Conservation (phyloP, 306 rosid genomes). For the Styphnolobium japonicum region DNA sequence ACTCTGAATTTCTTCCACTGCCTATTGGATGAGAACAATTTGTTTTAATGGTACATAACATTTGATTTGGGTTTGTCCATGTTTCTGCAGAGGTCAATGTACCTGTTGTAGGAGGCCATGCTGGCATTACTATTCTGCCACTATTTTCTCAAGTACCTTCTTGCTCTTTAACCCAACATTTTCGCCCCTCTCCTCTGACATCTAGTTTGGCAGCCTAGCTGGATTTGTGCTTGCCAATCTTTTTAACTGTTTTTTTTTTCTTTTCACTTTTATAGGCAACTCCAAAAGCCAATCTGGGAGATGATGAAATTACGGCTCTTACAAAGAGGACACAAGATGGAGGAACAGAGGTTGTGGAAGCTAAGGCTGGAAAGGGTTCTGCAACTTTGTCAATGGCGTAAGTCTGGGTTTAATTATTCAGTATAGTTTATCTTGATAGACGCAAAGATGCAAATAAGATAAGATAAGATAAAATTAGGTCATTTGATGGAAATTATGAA, state of each 20-base stretch:
- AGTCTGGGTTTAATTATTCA: conserved; percentile 31
- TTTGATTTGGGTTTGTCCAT: not conserved
- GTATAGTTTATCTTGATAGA: not conserved
- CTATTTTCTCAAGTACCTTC: conserved; percentile 82
- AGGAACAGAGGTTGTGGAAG: conserved; percentile 98
- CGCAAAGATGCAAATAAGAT: not conserved
- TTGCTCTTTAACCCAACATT: not conserved
- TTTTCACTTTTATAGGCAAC: conserved; percentile 59
- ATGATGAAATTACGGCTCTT: conserved; percentile 65
- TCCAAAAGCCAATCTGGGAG: conserved; percentile 71
- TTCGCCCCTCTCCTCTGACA: not conserved
- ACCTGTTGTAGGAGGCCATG: conserved; percentile 98
- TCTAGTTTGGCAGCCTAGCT: conserved; percentile 7
- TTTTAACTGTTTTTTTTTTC: not conserved
- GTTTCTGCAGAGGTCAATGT: conserved; percentile 83
- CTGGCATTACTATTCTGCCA: conserved; percentile 94
- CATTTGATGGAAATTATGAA: not conserved
- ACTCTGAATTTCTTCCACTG: conserved; percentile 1
- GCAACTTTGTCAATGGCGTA: conserved; percentile 99
- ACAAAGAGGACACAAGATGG: conserved; percentile 98
- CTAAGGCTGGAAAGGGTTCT: conserved; percentile 99
- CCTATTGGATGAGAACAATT: not conserved
- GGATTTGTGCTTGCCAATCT: conserved; percentile 7
- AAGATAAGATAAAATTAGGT: not conserved
- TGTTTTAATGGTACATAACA: not conserved